Base-by-base conservation (phyloP, 805 yeast species). In the Jamesozyma gamospora region DNA sequence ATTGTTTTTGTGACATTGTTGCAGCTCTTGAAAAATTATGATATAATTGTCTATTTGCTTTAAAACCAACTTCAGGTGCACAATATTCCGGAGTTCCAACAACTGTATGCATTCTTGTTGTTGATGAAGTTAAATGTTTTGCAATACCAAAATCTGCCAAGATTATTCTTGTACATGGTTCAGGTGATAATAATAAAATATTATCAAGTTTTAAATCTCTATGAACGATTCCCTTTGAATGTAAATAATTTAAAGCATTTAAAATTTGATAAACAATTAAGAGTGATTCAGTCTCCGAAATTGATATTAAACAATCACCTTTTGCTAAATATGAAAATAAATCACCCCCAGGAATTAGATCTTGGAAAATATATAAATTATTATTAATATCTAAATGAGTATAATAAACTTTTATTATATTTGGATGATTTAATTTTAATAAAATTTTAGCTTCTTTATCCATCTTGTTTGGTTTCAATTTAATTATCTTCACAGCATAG, bases 81-180 rank as follows among this genome's bases (percentile, higher is more conserved):
- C 78, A 70, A 49, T 79, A 79, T 51, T 79, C 86, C 0, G 80
- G 77, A 0, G 86, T 79, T 2, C 80, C 80, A 1, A 72, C 78
- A 0, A 72, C 63, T 0, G 79, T 70, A 31, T 62, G 65, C 65
- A 72, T 67, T 40, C 76, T 56, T 41, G 62, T 50, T 11, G 35
- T 16, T 0, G 51, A 37, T 7, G 50, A 42, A 6, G 54, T 45
- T 15, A 53, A 30, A 13, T 58, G 50, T 47, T 64, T 69, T 2
- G 76, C 73, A 30, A 71, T 70, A 0, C 88, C 88, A 59, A 82
- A 81, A 58, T 82, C 90, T 9, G 83, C 82, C 18, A 81, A 52
- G 2, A 76, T 69, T 29, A 81, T 56, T 43, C 70, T 67, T 0
- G 81, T 62, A 34, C 70, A 70, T 2, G 74, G 73, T 17, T 67